Conservation (phyloP, 805 yeast genomes). For the Saccharomycopsis sp. region DNA sequence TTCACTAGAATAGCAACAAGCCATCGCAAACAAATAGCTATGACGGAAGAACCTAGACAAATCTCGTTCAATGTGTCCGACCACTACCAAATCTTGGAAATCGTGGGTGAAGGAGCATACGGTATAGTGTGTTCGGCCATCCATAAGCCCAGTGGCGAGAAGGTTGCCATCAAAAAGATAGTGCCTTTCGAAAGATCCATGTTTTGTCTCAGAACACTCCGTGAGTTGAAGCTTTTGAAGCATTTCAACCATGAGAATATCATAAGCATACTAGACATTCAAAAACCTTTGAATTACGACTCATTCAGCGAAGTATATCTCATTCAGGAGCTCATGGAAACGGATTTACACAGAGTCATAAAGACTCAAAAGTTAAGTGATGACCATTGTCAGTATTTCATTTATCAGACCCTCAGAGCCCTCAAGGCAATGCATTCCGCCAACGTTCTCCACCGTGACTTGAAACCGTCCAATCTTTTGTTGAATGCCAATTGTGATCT, state of each 20-base stretch:
- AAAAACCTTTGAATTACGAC: conserved; percentile 54
- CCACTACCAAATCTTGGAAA: conserved; percentile 50
- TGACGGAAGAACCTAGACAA: conserved; percentile 31
- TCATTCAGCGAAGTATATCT: conserved; percentile 64
- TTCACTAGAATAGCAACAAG: too few relatives aligned
- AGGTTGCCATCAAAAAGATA: conserved; percentile 73
- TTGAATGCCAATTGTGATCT: conserved; percentile 66
- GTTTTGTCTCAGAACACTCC: conserved; percentile 60
- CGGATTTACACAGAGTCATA: conserved; percentile 62
- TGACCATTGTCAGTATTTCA: conserved; percentile 64
- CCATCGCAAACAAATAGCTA: too few relatives aligned
- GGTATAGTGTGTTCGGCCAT: conserved; percentile 70
- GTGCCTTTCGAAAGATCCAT: conserved; percentile 61
- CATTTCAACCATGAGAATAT: conserved; percentile 72
- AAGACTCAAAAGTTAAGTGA: conserved; percentile 49
- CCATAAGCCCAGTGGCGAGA: conserved; percentile 51
- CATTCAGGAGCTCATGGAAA: conserved; percentile 73
- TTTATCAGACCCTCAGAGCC: conserved; percentile 65
- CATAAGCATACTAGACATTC: conserved; percentile 57
- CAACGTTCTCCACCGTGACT: conserved; percentile 67
- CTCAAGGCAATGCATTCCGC: conserved; percentile 66
- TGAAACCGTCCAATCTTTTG: conserved; percentile 67
- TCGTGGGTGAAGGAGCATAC: conserved; percentile 78
- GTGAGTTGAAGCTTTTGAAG: conserved; percentile 61
- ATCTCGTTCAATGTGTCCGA: conserved; percentile 58